phyloP scores from a whole-genome alignment of 139 green algal species.

The Coelastrella sp. region DNA sequence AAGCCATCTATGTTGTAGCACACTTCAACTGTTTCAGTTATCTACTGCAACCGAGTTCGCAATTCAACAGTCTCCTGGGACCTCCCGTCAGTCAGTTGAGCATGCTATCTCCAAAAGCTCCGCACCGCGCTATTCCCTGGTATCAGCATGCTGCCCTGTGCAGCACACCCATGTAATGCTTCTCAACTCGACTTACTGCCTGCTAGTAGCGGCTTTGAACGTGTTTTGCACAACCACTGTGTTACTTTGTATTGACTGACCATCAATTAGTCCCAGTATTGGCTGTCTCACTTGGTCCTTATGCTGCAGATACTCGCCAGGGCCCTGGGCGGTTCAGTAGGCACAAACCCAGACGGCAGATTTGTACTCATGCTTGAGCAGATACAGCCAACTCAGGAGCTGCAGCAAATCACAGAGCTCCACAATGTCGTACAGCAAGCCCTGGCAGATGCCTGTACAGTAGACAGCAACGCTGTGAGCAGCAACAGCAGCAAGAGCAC shows the following conservation, averaged over 20 bases:
- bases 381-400: constrained; percentile 24
- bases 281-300: too few species aligned
- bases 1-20: neutral
- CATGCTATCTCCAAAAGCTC: neutral
- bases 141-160: too few species aligned
- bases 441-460: neutral
- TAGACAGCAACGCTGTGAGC: neutral
- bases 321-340: constrained; percentile 63
- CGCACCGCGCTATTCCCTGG: too few species aligned
- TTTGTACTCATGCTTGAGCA: constrained; percentile 56
- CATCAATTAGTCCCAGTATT: too few species aligned
- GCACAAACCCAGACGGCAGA: constrained; percentile 62
- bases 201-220: too few species aligned
- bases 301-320: constrained; percentile 43
- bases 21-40: constrained; percentile 7
- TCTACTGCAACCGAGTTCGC: too few species aligned
- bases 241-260: too few species aligned
- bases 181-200: too few species aligned
- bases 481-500: neutral
- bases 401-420: constrained; percentile 3
- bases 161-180: too few species aligned
- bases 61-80: neutral
- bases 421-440: constrained; percentile 32
- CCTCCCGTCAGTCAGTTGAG: neutral
- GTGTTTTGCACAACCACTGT: too few species aligned